Evolutionary conservation across 495 filamentous ascomycete genomes (phyloP), one percentile per base, ranked within the genome.

Genomic region (Cudoniella acicularis): DNA sequence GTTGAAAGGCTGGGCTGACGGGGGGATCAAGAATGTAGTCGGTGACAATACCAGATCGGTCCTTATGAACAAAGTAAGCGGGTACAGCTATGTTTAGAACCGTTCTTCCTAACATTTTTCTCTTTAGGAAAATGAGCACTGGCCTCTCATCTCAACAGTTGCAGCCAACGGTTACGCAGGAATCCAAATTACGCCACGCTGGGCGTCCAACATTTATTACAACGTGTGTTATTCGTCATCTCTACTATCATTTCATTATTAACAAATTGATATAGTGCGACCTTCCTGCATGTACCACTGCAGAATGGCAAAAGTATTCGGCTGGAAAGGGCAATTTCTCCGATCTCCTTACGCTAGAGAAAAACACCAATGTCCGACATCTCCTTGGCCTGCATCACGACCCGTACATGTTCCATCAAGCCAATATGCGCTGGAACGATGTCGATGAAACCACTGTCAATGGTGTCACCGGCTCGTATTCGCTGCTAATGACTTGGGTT

Each of bases 121-220:
- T 9, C 48, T 25, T 10, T 3, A 50, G 48, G 27, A 72, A 46
- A 81, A 77, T 61, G 30, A 57, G 4, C 78, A 78, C 73, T 85
- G 80, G 80, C 81, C 83, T 0, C 72, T 77, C 54, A 81, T 76
- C 48, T 78, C 80, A 51, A 81, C 67, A 9, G 68, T 73, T 3
- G 75, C 68, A 10, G 57, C 46, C 1, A 78, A 85, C 50, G 83
- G 83, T 6, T 81, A 79, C 54, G 75, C 60, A 13, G 83, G 83
- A 6, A 72, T 83, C 49, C 75, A 77, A 57, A 73, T 85, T 42
- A 79, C 83, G 67, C 81, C 81, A 16, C 81, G 83, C 25, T 86
- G 79, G 77, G 77, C 83, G 8, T 80, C 82, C 2, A 77, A 75
- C 27, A 85, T 85, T 62, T 86, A 84, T 72, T 86, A 83, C 72